A percentile compares a stretch with the other conserved stretches of the same genome.
Conservation (phyloP, 228 moss, liverwort and hornwort genomes). For the Sphagnum magellanicum region DNA sequence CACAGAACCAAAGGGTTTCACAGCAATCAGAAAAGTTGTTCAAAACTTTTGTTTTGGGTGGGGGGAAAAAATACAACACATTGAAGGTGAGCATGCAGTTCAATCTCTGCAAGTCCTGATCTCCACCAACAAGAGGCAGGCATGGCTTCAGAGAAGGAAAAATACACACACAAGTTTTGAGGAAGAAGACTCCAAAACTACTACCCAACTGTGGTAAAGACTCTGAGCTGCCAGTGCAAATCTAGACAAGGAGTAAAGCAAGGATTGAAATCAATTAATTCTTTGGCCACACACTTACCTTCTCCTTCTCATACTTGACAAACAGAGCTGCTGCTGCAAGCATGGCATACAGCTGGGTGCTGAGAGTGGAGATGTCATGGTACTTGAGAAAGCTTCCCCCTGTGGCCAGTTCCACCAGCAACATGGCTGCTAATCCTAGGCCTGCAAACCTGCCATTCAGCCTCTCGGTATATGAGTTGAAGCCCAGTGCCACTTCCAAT, state of each 20-base stretch:
- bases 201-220: too few species aligned
- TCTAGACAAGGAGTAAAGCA: not conserved
- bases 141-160: too few species aligned
- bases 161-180: too few species aligned
- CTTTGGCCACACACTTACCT: slow-evolving; percentile 57
- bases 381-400: slow-evolving; percentile 39
- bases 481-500: slow-evolving; percentile 42
- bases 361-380: slow-evolving; percentile 40
- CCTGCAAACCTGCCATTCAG: slow-evolving; percentile 53
- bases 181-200: too few species aligned
- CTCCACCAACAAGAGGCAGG: too few species aligned
- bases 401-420: slow-evolving; percentile 65
- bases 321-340: slow-evolving; percentile 34
- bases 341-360: slow-evolving; percentile 42
- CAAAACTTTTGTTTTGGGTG: too few species aligned
- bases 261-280: not conserved
- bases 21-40: too few species aligned
- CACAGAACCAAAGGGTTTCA: too few species aligned
- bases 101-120: too few species aligned
- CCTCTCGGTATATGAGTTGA: slow-evolving; percentile 57
- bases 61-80: too few species aligned
- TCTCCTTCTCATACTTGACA: slow-evolving; percentile 58
- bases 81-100: too few species aligned
- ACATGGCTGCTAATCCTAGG: slow-evolving; percentile 45
- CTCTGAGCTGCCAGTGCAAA: not conserved